These are phyloP conservation scores for Kwoniella shivajii DNA, from an alignment of 1,284 basidiomycete genomes.

Conservation along the genomic window DNA sequence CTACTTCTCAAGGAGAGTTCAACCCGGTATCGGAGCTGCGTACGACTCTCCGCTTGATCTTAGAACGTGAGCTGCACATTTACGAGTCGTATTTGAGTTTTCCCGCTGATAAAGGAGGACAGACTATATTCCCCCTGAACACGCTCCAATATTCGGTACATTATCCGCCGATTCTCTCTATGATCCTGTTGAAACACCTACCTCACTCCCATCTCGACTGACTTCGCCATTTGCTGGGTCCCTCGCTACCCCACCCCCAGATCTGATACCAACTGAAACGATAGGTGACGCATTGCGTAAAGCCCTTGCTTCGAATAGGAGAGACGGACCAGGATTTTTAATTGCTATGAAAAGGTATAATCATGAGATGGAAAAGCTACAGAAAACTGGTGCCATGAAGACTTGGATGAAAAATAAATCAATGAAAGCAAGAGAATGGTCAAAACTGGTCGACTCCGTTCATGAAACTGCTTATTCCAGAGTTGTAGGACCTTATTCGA, in stretches of 20 bases:
- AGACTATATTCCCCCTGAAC: constrained; percentile 48
- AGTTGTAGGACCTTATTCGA: constrained; percentile 57
- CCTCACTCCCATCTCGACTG: constrained; percentile 28
- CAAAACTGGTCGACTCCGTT: constrained; percentile 50
- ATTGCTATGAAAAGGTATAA: constrained; percentile 59
- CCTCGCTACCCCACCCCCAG: constrained; percentile 31
- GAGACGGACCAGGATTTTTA: constrained; percentile 58
- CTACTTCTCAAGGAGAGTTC: constrained; percentile 52
- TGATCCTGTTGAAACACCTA: constrained; percentile 30
- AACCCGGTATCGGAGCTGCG: constrained; percentile 54
- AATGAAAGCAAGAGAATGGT: constrained; percentile 54
- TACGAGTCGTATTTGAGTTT: background rate
- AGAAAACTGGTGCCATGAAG: constrained; percentile 44
- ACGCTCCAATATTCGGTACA: constrained; percentile 46
- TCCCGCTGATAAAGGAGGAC: background rate
- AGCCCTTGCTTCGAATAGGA: constrained; percentile 55
- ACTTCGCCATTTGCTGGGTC: constrained; percentile 24
- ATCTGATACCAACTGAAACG: constrained; percentile 38
- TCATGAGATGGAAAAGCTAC: constrained; percentile 51
- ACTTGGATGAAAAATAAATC: constrained; percentile 28
- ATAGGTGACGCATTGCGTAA: constrained; percentile 58
- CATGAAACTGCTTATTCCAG: constrained; percentile 61
- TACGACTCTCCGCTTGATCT: constrained; percentile 39
- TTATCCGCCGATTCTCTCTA: constrained; percentile 35
- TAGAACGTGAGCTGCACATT: constrained; percentile 40